A percentile compares a stretch with the other conserved stretches of the same genome.
Conservation (phyloP, 345 rosid genomes). For the Aegle marmelos region DNA sequence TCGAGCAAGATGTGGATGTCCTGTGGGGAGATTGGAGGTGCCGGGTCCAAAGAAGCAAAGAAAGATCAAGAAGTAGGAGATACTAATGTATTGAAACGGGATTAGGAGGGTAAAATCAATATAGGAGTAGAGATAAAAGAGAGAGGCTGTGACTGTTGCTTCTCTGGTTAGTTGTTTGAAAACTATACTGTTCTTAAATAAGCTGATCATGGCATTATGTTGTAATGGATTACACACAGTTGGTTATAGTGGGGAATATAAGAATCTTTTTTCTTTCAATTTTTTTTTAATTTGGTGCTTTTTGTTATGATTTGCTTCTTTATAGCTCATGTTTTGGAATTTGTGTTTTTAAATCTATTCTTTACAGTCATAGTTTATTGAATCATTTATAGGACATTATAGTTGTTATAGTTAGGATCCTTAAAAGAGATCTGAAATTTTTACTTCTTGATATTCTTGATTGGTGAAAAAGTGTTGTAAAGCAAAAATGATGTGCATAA, state of each 20-base stretch:
- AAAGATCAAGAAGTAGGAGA: constrained; percentile 74
- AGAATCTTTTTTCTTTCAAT: constrained; percentile 28
- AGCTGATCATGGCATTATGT: constrained; percentile 36
- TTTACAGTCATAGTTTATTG: neutral
- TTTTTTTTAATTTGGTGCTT: constrained; percentile 18
- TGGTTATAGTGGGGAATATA: constrained; percentile 47
- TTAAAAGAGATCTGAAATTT: neutral
- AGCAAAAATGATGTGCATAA: neutral
- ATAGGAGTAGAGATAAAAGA: constrained; percentile 42
- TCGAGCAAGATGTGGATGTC: constrained; percentile 68
- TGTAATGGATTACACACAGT: constrained; percentile 42
- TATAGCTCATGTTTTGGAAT: constrained; percentile 1
- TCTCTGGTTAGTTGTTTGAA: constrained; percentile 35
- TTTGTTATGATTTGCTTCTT: constrained; percentile 17
- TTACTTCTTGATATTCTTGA: neutral
- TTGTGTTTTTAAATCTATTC: neutral
- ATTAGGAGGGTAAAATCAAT: constrained; percentile 28
- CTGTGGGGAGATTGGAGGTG: constrained; percentile 84
- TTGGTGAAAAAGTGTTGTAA: neutral
- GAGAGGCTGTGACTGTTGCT: constrained; percentile 31
- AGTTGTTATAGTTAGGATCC: neutral
- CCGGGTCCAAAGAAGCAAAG: constrained; percentile 74
- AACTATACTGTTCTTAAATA: constrained; percentile 43
- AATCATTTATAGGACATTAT: neutral
- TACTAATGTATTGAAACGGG: constrained; percentile 4